Evolutionary conservation across 2,329 filamentous ascomycete species (phyloP).

Genomic region (Curvularia eragrostidis): DNA sequence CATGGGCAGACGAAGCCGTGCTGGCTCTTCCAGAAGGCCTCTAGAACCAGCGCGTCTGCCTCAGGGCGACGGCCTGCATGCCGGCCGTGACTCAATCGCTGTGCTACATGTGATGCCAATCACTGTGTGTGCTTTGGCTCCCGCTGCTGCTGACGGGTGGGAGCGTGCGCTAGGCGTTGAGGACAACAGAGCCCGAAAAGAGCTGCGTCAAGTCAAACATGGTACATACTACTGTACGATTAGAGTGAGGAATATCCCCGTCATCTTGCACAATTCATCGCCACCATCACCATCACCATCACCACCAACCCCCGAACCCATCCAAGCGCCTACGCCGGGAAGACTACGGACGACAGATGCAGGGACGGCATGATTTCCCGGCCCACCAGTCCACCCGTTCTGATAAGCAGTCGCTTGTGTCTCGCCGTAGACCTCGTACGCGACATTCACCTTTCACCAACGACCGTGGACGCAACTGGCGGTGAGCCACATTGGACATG

Average conservation of each 20-base stretch:
- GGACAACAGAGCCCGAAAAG: too few relatives aligned
- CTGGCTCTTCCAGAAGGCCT: constrained; percentile 41
- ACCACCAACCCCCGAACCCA: not conserved
- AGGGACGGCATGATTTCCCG: constrained; percentile 6
- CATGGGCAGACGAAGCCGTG: constrained; percentile 15
- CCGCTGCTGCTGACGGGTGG: constrained; percentile 14
- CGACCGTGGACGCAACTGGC: constrained; percentile 20
- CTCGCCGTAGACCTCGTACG: not conserved
- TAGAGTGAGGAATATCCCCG: not conserved
- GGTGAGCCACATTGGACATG: constrained; percentile 25
- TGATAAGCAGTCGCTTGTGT: not conserved
- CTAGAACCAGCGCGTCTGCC: constrained; percentile 27
- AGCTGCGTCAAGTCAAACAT: too few relatives aligned
- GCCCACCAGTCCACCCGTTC: constrained; percentile 2
- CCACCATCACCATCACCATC: not conserved
- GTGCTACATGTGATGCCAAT: not conserved
- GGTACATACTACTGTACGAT: not conserved
- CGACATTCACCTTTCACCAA: not conserved
- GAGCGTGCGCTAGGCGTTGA: constrained; percentile 7
- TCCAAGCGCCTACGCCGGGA: not conserved
- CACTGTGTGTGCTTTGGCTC: constrained; percentile 27
- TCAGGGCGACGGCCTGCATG: constrained; percentile 9
- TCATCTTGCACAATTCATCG: not conserved
- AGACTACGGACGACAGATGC: not conserved
- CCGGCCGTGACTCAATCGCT: constrained; percentile 18